Evolutionary conservation across 2,329 filamentous ascomycete genomes (phyloP).

Genomic region (Elsinoe batatas): DNA sequence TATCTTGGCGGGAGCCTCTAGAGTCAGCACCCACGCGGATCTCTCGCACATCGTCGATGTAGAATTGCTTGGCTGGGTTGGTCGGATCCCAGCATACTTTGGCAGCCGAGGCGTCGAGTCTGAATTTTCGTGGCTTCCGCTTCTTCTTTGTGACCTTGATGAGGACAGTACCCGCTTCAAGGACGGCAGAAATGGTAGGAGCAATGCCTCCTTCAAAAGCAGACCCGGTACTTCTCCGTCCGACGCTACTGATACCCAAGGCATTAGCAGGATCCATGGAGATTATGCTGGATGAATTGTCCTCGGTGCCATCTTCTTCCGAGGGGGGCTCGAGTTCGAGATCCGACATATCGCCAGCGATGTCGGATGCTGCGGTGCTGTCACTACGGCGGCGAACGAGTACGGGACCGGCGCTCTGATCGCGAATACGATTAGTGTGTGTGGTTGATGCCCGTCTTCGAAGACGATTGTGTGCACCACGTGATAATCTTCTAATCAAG

Average conservation of each 20-base stretch:
- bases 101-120: slow-evolving; percentile 71
- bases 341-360: slow-evolving; percentile 38
- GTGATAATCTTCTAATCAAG: slow-evolving; percentile 77
- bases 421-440: slow-evolving; percentile 60
- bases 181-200: slow-evolving; percentile 64
- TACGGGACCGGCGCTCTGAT: slow-evolving; percentile 81
- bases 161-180: slow-evolving; percentile 69
- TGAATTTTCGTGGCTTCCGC: slow-evolving; percentile 61
- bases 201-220: slow-evolving; percentile 42
- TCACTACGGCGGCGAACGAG: slow-evolving; percentile 81
- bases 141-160: slow-evolving; percentile 80
- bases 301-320: slow-evolving; percentile 35
- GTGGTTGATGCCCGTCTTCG: slow-evolving; percentile 70
- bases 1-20: slow-evolving; percentile 80
- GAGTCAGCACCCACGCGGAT: slow-evolving; percentile 77
- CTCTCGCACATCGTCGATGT: slow-evolving; percentile 91
- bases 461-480: slow-evolving; percentile 61
- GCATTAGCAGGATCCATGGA: slow-evolving; percentile 27
- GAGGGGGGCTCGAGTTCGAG: slow-evolving; percentile 48
- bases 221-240: slow-evolving; percentile 15
- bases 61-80: slow-evolving; percentile 72
- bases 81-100: slow-evolving; percentile 81
- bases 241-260: slow-evolving; percentile 33
- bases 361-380: slow-evolving; percentile 60
- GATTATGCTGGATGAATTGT: slow-evolving; percentile 17